Percentiles rank a stretch among this genome's conserved stretches.
Evolutionary conservation across 2,329 filamentous ascomycete species (phyloP).

Genomic region (Nectriaceae sp.): DNA sequence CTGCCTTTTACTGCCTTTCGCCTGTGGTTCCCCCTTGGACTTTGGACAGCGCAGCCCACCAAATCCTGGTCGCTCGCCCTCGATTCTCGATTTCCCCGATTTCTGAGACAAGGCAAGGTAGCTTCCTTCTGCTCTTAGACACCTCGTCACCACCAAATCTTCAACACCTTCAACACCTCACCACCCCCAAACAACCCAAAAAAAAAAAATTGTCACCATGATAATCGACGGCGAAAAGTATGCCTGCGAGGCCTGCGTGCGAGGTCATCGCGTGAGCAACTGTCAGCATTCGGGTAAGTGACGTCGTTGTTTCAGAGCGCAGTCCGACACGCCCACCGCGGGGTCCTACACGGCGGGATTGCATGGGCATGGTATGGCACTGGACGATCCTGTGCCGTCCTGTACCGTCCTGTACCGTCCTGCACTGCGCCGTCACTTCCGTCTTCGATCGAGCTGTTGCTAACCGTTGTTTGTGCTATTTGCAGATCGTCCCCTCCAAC

Average conservation of each 20-base stretch:
- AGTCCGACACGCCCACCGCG: background rate
- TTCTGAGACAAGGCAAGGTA: conserved; percentile 11
- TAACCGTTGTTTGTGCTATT: conserved; percentile 19
- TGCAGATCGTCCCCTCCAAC: conserved; percentile 83
- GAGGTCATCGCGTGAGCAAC: conserved; percentile 97
- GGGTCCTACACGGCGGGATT: background rate
- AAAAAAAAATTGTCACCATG: no score
- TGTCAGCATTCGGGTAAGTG: conserved; percentile 91
- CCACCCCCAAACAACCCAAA: conserved; percentile 29
- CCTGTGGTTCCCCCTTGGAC: background rate
- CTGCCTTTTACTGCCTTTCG: background rate
- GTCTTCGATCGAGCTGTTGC: conserved; percentile 14
- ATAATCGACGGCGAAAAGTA: conserved; percentile 95
- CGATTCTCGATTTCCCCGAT: conserved; percentile 16
- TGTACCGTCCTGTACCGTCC: background rate
- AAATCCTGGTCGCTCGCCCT: conserved; percentile 12
- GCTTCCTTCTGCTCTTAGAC: conserved; percentile 12
- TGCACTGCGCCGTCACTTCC: background rate
- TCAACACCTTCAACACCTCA: conserved; percentile 10
- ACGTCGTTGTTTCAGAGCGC: conserved; percentile 9
- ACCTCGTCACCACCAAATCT: conserved; percentile 1
- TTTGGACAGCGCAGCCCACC: conserved; percentile 1
- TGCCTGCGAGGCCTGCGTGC: conserved; percentile 96
- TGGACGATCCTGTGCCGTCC: no score
- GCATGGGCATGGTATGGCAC: background rate